These are phyloP conservation scores for Galerina sulciceps DNA, from an alignment of 768 basidiomycete species.

Conservation along the genomic window DNA sequence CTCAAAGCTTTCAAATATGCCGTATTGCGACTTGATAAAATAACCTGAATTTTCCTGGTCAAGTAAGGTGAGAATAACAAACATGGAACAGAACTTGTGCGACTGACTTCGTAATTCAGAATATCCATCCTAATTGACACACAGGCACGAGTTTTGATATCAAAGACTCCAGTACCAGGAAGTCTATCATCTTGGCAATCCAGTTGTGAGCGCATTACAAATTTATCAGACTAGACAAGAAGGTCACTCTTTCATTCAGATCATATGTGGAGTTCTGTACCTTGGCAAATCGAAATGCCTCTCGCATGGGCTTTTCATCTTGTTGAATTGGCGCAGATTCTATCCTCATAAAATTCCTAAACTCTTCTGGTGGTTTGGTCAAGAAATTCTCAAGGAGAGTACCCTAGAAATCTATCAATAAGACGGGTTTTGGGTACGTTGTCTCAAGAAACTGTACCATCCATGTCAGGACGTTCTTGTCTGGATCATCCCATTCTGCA, in stretches of 20 bases:
- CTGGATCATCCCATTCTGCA: conserved; percentile 39
- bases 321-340: conserved; percentile 25
- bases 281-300: conserved; percentile 88
- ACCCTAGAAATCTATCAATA: conserved; percentile 53
- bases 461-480: conserved; percentile 78
- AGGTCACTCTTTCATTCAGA: neutral
- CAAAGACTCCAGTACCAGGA: conserved; percentile 92
- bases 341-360: conserved; percentile 56
- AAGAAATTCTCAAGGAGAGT: conserved; percentile 88
- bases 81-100: neutral
- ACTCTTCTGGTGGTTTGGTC: conserved; percentile 67
- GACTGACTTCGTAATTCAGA: conserved; percentile 73
- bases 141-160: conserved; percentile 93
- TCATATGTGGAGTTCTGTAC: conserved; percentile 40
- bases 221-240: conserved; percentile 49
- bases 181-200: conserved; percentile 83
- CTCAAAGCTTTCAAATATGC: conserved; percentile 82
- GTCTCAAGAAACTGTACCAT: conserved; percentile 49
- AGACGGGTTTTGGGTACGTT: neutral
- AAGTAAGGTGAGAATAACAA: neutral
- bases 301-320: conserved; percentile 43
- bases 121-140: conserved; percentile 84
- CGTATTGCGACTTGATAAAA: conserved; percentile 65
- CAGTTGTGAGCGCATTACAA: conserved; percentile 94
- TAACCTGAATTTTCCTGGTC: conserved; percentile 80